Conservation (phyloP, 768 basidiomycete species). For the Collybia sordida region DNA sequence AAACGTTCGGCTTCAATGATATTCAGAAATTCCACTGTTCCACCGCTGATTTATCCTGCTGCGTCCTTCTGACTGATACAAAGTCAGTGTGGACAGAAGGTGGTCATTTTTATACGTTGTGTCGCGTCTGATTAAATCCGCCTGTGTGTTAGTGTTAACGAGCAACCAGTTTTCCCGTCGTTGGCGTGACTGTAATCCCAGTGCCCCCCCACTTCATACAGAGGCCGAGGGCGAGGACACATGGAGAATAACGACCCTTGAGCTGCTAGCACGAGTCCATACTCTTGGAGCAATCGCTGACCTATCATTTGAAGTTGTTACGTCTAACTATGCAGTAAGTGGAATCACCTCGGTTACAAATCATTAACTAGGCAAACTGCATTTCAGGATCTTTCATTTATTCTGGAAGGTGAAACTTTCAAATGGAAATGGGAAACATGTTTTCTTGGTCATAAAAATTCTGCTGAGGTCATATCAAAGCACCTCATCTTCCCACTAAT, state of each 20-base stretch:
- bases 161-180: slow-evolving; percentile 63
- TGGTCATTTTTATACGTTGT: slow-evolving; percentile 21
- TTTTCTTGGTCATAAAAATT: slow-evolving; percentile 58
- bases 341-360: slow-evolving; percentile 5
- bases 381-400: slow-evolving; percentile 64
- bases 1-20: neutral
- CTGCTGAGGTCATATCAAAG: slow-evolving; percentile 73
- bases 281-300: slow-evolving; percentile 61
- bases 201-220: slow-evolving; percentile 25
- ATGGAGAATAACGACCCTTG: slow-evolving; percentile 58
- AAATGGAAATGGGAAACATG: slow-evolving; percentile 82
- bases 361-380: slow-evolving; percentile 10
- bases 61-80: slow-evolving; percentile 70
- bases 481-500: slow-evolving; percentile 79
- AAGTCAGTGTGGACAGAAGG: slow-evolving; percentile 77
- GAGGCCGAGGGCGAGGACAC: slow-evolving; percentile 50
- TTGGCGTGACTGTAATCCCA: slow-evolving; percentile 62
- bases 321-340: slow-evolving; percentile 61
- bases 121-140: slow-evolving; percentile 10
- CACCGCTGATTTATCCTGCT: slow-evolving; percentile 54
- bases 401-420: slow-evolving; percentile 57
- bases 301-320: slow-evolving; percentile 56
- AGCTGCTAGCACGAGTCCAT: slow-evolving; percentile 57
- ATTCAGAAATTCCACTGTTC: slow-evolving; percentile 65
- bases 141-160: slow-evolving; percentile 42